These are phyloP conservation scores for Colletotrichum somersetense DNA, from an alignment of 2,329 filamentous ascomycete species.

Conservation along the genomic window DNA sequence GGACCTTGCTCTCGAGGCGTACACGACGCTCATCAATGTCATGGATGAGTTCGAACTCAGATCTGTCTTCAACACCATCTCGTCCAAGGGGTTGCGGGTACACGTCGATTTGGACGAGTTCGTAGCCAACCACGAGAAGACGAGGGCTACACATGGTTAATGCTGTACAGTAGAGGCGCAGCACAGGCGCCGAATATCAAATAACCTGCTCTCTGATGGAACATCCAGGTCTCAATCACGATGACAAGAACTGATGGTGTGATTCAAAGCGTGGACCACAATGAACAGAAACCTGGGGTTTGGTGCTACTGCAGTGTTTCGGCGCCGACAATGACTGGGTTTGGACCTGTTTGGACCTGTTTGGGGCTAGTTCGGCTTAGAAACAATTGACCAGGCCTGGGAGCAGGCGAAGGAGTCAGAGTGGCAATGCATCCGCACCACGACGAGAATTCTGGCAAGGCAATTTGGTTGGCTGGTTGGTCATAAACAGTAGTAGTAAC, in stretches of 20 bases:
- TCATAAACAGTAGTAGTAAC: not conserved
- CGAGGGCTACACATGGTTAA: slow-evolving; percentile 11
- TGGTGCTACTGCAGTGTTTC: not conserved
- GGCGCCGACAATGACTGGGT: slow-evolving; percentile 11
- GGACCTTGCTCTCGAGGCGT: slow-evolving; percentile 64
- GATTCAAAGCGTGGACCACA: slow-evolving; percentile 21
- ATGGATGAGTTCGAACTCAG: slow-evolving; percentile 63
- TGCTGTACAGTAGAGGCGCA: not conserved
- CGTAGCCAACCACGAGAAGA: slow-evolving; percentile 51
- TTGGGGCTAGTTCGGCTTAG: slow-evolving; percentile 8
- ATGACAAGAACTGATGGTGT: not conserved
- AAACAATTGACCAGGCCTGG: not conserved
- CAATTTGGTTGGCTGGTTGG: slow-evolving; percentile 16
- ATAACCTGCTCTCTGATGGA: not conserved
- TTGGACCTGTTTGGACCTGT: not conserved
- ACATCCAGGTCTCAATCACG: not conserved
- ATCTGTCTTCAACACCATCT: slow-evolving; percentile 62
- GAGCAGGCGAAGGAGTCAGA: slow-evolving; percentile 27
- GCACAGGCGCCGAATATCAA: not conserved
- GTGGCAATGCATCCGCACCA: slow-evolving; percentile 29
- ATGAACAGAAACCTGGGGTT: not conserved
- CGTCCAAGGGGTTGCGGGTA: slow-evolving; percentile 62
- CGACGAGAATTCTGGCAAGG: not conserved
- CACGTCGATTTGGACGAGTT: slow-evolving; percentile 66
- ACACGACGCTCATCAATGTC: slow-evolving; percentile 57